Evolutionary conservation across 2,329 filamentous ascomycete species (phyloP), one percentile per base, ranked within the genome.

Genomic region (Penicillium fuscoglaucum): DNA sequence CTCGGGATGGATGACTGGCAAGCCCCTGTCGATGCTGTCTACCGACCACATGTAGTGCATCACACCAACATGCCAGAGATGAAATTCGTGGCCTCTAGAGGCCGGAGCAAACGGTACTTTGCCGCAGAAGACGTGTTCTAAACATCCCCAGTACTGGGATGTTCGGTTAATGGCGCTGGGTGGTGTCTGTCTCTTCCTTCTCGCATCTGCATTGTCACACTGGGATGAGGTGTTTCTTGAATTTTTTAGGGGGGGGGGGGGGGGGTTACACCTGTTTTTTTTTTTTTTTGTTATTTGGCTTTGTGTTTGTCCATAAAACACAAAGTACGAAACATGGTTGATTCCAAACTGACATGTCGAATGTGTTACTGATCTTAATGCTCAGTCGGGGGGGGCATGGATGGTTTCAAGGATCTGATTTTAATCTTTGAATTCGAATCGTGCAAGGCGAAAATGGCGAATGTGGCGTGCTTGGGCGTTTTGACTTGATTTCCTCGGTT

Each of bases 1-100:
- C 81, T 98, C 17, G 92, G 89, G 49, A 78, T 96, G 58, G 92
- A 97, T 72, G 93, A 97, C 70, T 97, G 85, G 87, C 91, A 93
- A 85, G 90, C 90, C 2, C 91, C 91, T 1, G 90, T 96, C 3
- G 91, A 96, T 74, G 91, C 91, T 6, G 88, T 96, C 17, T 96
- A 96, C 72, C 83, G 91, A 49, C 93, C 93, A 6, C 93, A 97
- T 73, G 91, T 96, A 17, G 93, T 97, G 3, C 93, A 98, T 75
- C 93, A 97, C 72, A 93, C 90, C 17, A 83, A 72, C 47, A 80
- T 89, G 48, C 87, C 87, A 5, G 88, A 90, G 66, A 82, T 89
- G 67, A 90, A 90, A 70, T 87, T 88, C 2, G 84, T 88, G 61
- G 84, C 88, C 66, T 78, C 85, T 2, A 80, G 83, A 66, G 88